Evolutionary conservation across 1,284 basidiomycete genomes (phyloP), one percentile per base, ranked within the genome.

Genomic region (Rhodotorula sp.): DNA sequence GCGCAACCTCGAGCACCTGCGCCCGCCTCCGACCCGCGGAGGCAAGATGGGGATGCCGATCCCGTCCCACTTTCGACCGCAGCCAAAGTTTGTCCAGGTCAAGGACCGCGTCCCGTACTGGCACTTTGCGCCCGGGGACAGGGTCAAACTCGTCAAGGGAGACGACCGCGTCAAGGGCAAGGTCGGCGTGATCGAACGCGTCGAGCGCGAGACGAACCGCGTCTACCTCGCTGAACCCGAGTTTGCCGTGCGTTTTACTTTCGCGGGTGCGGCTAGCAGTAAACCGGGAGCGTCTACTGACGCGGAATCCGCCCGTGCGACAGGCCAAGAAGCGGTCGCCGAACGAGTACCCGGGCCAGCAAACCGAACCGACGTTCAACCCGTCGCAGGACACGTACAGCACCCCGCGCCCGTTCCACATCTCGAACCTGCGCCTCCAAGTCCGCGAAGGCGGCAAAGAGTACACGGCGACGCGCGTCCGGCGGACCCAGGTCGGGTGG

Each of bases 61-160:
- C 30, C 80, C 80, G 18, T 75, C 79, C 4, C 76, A 80, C 61
- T 78, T 79, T 67, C 76, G 78, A 6, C 70, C 78, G 26, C 66
- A 56, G 54, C 78, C 79, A 48, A 71, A 74, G 54, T 81, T 78
- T 64, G 81, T 82, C 60, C 79, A 77, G 66, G 77, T 79, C 53
- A 80, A 80, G 73, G 81, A 82, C 69, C 79, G 81, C 53, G 77
- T 82, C 51, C 75, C 78, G 1, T 81, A 78, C 69, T 82, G 81
- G 81, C 80, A 82, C 76, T 79, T 82, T 66, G 79, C 78, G 3
- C 79, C 80, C 3, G 79, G 79, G 6, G 81, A 82, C 66, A 75
- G 78, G 42, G 81, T 82, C 42, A 75, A 75, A 46, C 74, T 82
- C 45, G 70, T 79, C 66, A 74, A 68, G 42, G 81, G 81, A 10